Evolutionary conservation across 805 yeast genomes (phyloP).

Genomic region (Saccharomycopsis oosterbeekiorum): DNA sequence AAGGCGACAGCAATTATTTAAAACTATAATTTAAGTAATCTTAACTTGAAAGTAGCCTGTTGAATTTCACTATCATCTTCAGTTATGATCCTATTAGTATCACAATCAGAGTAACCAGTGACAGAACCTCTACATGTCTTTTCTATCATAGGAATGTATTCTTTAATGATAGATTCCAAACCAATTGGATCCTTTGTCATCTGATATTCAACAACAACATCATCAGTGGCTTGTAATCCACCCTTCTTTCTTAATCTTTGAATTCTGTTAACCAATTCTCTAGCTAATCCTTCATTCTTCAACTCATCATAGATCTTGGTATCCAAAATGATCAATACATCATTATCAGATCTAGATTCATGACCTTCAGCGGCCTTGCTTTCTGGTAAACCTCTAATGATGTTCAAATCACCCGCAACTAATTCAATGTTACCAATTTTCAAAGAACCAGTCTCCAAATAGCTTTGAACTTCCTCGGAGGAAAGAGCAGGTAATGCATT

Average conservation of each 20-base stretch:
- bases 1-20: not conserved
- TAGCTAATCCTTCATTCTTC: constrained; percentile 88
- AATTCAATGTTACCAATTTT: constrained; percentile 85
- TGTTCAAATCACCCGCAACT: constrained; percentile 80
- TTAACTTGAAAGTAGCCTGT: constrained; percentile 68
- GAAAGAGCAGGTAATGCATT: constrained; percentile 79
- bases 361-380: constrained; percentile 51
- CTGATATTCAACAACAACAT: constrained; percentile 76
- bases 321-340: constrained; percentile 83
- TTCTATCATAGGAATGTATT: constrained; percentile 57
- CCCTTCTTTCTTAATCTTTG: constrained; percentile 96
- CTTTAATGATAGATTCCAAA: constrained; percentile 48
- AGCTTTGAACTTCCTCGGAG: constrained; percentile 73
- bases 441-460: constrained; percentile 61
- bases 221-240: constrained; percentile 91
- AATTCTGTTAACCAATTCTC: constrained; percentile 93
- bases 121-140: constrained; percentile 64
- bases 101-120: constrained; percentile 33
- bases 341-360: constrained; percentile 81
- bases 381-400: constrained; percentile 80
- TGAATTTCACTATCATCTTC: constrained; percentile 84
- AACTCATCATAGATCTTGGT: constrained; percentile 79
- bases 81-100: constrained; percentile 46
- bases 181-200: constrained; percentile 53
- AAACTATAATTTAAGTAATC: constrained; percentile 56